Base-by-base conservation (phyloP, 2,329 filamentous ascomycete species). In the Penicillium thymicola region DNA sequence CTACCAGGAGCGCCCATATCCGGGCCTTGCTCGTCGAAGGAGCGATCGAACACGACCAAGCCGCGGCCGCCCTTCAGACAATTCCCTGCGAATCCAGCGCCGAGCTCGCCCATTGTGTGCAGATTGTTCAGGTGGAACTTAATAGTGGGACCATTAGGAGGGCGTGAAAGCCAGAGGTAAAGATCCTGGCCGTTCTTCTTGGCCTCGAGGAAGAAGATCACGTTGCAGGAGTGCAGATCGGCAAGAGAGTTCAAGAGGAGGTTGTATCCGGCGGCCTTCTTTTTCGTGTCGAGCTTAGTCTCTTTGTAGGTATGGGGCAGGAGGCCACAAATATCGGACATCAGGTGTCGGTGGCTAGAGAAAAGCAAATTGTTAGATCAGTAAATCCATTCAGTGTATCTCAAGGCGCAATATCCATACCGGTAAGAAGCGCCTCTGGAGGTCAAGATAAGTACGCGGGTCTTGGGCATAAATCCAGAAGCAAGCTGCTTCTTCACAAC, bases 261-360 rank as follows among this genome's bases (percentile, higher is more conserved):
- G 82, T 79, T 94, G 66, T 79, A 79, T 37, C 77, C 76, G 47
- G 76, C 72, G 7, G 72, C 74, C 66, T 77, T 92, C 37, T 90
- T 92, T 78, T 97, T 97, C 51, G 91, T 94, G 75, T 99, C 94
- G 64, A 97, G 90, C 77, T 99, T 99, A 67, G 89, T 91, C 73
- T 99, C 94, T 79, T 96, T 96, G 70, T 91, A 87, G 64, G 88
- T 87, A 74, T 99, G 94, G 2, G 94, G 94, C 63, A 99, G 86
- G 75, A 99, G 86, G 30, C 89, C 83, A 56, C 91, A 86, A 46
- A 99, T 82, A 70, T 99, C 94, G 70, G 92, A 90, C 60, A 99
- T 83, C 42, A 99, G 82, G 78, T 99, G 94, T 42, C 94, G 89
- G 75, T 97, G 94, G 75, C 93, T 95, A 66, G 25, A 59, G 48